Base-by-base conservation (phyloP, 2,329 filamentous ascomycete species). In the Exophiala dermatitidis region DNA sequence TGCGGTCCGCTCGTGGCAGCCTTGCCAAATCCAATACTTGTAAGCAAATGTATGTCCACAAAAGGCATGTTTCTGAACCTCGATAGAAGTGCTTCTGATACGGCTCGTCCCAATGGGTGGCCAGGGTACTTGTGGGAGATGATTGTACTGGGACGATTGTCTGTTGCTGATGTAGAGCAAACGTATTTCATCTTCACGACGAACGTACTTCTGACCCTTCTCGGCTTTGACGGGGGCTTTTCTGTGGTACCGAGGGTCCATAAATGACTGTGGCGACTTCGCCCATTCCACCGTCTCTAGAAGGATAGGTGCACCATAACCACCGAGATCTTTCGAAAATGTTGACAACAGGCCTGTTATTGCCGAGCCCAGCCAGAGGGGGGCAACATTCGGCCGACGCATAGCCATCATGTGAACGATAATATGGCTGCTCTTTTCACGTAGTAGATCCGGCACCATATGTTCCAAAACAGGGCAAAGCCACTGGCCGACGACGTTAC, bases 111-210 rank as follows among this genome's bases (percentile, higher is more conserved):
- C 43, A 30, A 46, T 29, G 31, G 43, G 43, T 29, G 8, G 43
- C 43, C 43, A 46, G n/a, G 43, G 43, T 29, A 12, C 28, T 33
- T 29, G 31, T 9, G 43, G 43, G 5, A 29, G 43, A 12, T 12
- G 31, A 8, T 6, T 29, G 12, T 46, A 46, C 12, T 46, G 43
- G 28, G 5, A 29, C 12, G 43, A 46, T 19, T 28, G 5, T 29
- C 28, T 31, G 12, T 46, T 29, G 8, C 19, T 46, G 12, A 46
- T 12, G 43, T 29, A 46, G 43, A 46, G 43, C 12, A 46, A 29
- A 19, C 43, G 43, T 12, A 46, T 8, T 29, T 46, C 43, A 19
- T 46, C 43, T 8, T 46, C 43, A 29, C 43, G 43, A 46, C 43
- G 28, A 29, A 46, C 31, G 12, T 29, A 10, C n/a, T 46, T 46